Conservation (phyloP, 345 rosid species). For the Brassica incana region DNA sequence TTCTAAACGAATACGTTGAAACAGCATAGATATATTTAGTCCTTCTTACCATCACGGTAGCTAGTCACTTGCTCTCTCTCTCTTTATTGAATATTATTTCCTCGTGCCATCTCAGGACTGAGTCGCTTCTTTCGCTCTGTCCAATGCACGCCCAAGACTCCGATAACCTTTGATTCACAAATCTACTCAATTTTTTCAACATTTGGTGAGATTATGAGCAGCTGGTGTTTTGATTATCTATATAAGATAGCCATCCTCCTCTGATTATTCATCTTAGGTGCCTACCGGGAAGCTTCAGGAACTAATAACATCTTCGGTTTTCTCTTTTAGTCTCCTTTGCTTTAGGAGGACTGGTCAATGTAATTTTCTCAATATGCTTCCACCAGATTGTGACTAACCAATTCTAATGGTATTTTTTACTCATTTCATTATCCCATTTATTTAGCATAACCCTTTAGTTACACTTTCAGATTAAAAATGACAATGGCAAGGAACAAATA, state of each 20-base stretch:
- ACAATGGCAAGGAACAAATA: background rate
- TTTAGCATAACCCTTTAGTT: background rate
- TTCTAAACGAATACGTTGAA: slow-evolving; percentile 11
- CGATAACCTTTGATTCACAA: background rate
- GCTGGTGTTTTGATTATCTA: background rate
- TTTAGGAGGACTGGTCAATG: background rate
- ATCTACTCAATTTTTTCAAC: background rate
- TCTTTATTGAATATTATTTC: background rate
- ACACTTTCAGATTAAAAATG: background rate
- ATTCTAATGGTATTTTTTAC: background rate
- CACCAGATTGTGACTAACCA: background rate
- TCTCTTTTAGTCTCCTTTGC: background rate
- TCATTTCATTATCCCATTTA: background rate
- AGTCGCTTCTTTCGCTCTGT: background rate
- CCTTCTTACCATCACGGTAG: slow-evolving; percentile 9
- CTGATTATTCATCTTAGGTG: background rate
- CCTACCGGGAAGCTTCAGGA: background rate
- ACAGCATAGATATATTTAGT: background rate
- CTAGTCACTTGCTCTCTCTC: background rate
- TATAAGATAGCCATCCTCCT: background rate
- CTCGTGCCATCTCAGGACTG: background rate
- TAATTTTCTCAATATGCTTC: background rate
- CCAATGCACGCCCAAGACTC: background rate
- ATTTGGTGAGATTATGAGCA: background rate
- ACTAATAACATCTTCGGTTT: background rate